Conservation (phyloP, 495 filamentous ascomycete genomes). For the Hypoxylon cercidicola region DNA sequence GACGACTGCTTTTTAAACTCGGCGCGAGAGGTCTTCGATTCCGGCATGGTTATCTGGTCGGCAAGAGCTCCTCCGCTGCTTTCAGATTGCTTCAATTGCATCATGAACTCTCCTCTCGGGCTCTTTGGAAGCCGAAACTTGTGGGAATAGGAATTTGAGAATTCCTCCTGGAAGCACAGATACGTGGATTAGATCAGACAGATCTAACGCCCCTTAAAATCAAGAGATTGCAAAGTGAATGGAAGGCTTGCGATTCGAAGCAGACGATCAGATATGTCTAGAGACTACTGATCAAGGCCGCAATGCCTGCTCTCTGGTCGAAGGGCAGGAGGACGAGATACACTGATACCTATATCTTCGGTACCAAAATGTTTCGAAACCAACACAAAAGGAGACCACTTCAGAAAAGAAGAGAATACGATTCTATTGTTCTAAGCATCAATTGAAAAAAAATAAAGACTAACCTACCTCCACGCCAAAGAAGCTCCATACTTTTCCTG, state of each 20-base stretch:
- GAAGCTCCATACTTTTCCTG: constrained; percentile 36
- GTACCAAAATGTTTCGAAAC: constrained; percentile 23
- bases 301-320: not conserved
- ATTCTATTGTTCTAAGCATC: constrained; percentile 11
- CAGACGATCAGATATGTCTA: constrained; percentile 18
- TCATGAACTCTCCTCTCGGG: constrained; percentile 22
- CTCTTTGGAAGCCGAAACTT: constrained; percentile 32
- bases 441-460: constrained; percentile 18
- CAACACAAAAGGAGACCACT: constrained; percentile 23
- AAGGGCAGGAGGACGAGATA: constrained; percentile 9
- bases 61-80: constrained; percentile 34
- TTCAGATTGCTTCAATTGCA: constrained; percentile 42
- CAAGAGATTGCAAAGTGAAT: constrained; percentile 13
- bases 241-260: constrained; percentile 13
- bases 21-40: constrained; percentile 42
- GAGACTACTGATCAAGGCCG: constrained; percentile 4
- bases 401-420: constrained; percentile 13
- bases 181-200: constrained; percentile 36
- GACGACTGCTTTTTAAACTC: constrained; percentile 58
- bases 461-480: constrained; percentile 43
- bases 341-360: constrained; percentile 14
- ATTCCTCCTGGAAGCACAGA: constrained; percentile 34
- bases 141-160: constrained; percentile 32
- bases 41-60: constrained; percentile 41
- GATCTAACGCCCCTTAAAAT: constrained; percentile 13